These are phyloP conservation scores for Leishmania martiniquensis DNA, from an alignment of 208 protist species.

Conservation along the genomic window DNA sequence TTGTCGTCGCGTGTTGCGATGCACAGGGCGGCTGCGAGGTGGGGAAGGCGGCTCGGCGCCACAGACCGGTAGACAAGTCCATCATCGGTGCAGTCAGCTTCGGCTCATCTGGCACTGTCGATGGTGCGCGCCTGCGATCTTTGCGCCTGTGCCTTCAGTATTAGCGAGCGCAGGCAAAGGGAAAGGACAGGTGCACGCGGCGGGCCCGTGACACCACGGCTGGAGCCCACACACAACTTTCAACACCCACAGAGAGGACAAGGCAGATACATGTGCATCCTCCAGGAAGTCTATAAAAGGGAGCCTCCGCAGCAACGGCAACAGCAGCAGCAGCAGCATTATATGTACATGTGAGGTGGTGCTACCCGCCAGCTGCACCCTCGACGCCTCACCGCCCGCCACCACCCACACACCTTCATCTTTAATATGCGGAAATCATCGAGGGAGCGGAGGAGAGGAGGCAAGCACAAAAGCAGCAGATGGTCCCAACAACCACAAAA, in stretches of 20 bases:
- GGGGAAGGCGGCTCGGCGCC: neutral
- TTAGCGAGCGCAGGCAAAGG: neutral
- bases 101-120: neutral
- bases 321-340: neutral
- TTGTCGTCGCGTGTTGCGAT: neutral
- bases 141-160: neutral
- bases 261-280: neutral
- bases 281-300: neutral
- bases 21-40: neutral
- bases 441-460: neutral
- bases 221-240: neutral
- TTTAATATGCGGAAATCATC: neutral
- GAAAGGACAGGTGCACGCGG: neutral
- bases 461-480: neutral
- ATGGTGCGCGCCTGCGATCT: neutral
- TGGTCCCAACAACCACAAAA: neutral
- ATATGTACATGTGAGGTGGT: conserved; percentile 3
- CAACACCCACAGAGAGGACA: neutral
- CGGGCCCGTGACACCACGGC: neutral
- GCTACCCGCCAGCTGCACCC: neutral
- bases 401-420: neutral
- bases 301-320: neutral
- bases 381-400: neutral
- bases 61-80: neutral
- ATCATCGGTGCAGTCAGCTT: neutral